Evolutionary conservation across 2,329 filamentous ascomycete species (phyloP).

Genomic region (Fusarium ramigenum): DNA sequence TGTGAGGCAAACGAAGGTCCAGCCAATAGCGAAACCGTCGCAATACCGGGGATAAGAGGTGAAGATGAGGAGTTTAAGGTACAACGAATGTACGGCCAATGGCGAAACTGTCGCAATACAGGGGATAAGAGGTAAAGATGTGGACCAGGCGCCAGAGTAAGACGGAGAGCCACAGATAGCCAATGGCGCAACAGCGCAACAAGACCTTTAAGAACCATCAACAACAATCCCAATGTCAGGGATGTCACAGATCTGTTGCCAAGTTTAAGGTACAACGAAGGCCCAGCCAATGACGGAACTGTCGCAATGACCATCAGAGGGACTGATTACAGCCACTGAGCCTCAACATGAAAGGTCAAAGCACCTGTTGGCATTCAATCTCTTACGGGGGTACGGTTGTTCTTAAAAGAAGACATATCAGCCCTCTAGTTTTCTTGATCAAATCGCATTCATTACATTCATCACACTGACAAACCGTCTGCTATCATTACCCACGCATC

Average conservation of each 20-base stretch:
- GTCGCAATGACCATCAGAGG: background rate
- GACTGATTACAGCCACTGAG: background rate
- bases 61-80: background rate
- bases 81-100: no score
- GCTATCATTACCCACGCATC: background rate
- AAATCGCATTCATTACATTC: background rate
- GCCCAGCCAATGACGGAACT: background rate
- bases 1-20: background rate
- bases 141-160: background rate
- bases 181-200: background rate
- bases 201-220: background rate
- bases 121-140: background rate
- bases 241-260: background rate
- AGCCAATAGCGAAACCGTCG: background rate
- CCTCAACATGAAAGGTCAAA: accelerated
- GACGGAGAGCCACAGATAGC: background rate
- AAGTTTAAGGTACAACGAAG: background rate
- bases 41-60: background rate
- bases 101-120: background rate
- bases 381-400: background rate
- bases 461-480: accelerated
- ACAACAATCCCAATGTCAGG: accelerated
- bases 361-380: background rate
- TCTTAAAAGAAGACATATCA: background rate
- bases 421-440: accelerated